Conservation (phyloP, 225 moss, liverwort and hornwort genomes). For the Pseudisothecium myosuroides region DNA sequence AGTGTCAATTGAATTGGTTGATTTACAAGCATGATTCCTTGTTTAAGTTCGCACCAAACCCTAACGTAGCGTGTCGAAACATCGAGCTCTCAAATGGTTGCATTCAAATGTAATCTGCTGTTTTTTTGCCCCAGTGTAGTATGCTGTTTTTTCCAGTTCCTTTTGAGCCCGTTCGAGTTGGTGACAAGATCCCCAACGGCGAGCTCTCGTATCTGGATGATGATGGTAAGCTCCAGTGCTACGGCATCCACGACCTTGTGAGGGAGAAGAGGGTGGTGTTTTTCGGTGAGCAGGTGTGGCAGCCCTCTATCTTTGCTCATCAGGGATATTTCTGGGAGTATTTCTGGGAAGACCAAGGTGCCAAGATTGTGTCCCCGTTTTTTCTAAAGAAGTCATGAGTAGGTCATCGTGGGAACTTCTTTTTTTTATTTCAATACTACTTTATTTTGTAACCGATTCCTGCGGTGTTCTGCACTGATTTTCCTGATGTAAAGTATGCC, state of each 20-base stretch:
- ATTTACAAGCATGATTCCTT: not conserved
- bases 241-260: constrained; percentile 27
- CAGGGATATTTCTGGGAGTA: not conserved
- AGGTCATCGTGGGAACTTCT: not conserved
- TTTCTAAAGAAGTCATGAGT: not conserved
- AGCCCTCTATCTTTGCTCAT: not conserved
- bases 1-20: not conserved
- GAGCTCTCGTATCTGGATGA: constrained; percentile 53
- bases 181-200: constrained; percentile 50
- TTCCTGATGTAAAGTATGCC: not conserved
- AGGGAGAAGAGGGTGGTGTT: constrained; percentile 49
- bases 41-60: not conserved
- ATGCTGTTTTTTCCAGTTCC: not conserved
- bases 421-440: fast-evolving
- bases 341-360: not conserved
- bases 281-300: constrained; percentile 59
- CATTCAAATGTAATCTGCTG: not conserved
- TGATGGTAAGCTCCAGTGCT: constrained; percentile 40
- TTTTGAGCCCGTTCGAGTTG: constrained; percentile 36
- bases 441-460: too few species aligned
- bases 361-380: too few species aligned
- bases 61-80: not conserved
- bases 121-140: too few species aligned
- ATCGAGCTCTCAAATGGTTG: not conserved
- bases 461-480: not conserved